phyloP scores from a whole-genome alignment of 2,329 filamentous ascomycete genomes.

The Diaporthe velutina region DNA sequence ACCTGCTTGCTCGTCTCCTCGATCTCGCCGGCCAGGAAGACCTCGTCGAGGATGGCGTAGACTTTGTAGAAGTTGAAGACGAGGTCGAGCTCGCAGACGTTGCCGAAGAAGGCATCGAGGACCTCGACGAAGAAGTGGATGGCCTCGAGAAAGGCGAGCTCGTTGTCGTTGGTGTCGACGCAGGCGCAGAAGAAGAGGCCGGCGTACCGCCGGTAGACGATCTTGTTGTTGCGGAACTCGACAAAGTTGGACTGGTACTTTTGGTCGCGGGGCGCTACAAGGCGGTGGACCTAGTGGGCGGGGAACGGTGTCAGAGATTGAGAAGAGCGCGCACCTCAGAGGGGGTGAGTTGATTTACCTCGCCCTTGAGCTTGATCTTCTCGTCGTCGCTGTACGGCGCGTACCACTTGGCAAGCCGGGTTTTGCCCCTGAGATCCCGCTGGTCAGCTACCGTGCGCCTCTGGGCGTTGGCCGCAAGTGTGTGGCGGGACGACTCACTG shows the following conservation, averaged over 20 bases:
- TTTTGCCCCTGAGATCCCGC: slow-evolving; percentile 82
- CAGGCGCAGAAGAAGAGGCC: slow-evolving; percentile 99
- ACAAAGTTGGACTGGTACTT: slow-evolving; percentile 99
- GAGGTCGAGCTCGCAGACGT: slow-evolving; percentile 97
- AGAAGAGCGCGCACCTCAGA: slow-evolving; percentile 17
- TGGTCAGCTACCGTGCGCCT: slow-evolving; percentile 16
- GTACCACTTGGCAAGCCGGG: slow-evolving; percentile 98
- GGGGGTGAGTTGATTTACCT: slow-evolving; percentile 64
- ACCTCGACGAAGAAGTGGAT: slow-evolving; percentile 99
- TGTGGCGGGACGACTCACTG: slow-evolving; percentile 67
- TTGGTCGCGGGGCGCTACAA: slow-evolving; percentile 96
- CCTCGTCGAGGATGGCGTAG: slow-evolving; percentile 98
- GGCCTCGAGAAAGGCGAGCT: slow-evolving; percentile 94
- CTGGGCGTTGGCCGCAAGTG: too few relatives aligned
- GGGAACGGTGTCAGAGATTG: background rate
- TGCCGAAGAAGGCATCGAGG: slow-evolving; percentile 97
- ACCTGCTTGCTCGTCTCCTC: slow-evolving; percentile 99
- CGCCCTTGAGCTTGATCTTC: slow-evolving; percentile 98
- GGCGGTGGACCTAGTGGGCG: slow-evolving; percentile 83
- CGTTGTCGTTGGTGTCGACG: slow-evolving; percentile 99
- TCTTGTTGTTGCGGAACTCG: slow-evolving; percentile 94
- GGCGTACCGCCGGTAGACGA: slow-evolving; percentile 97
- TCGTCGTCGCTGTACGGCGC: slow-evolving; percentile 98
- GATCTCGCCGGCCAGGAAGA: slow-evolving; percentile 97
- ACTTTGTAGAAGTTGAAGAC: slow-evolving; percentile 88